Evolutionary conservation across 208 protist genomes (phyloP), one percentile per base, ranked within the genome.

Genomic region (Blechomonas ayalai): DNA sequence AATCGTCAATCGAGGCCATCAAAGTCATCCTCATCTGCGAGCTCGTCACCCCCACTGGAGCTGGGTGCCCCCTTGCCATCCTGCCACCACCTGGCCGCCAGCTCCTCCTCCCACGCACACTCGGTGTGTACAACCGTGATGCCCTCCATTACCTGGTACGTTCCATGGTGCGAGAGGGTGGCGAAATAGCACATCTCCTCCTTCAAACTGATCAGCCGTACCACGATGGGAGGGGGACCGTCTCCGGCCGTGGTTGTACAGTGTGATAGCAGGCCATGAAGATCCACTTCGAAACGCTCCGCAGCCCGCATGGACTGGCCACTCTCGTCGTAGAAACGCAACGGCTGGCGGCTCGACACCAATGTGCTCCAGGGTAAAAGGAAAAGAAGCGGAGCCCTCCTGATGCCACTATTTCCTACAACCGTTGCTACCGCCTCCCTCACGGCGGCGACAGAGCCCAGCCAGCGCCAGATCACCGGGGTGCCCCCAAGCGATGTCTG

Each of bases 321-420:
- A 40, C 81, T 76, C 52, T 93, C 85, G 54, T 93, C 85, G 42
- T 93, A 93, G n/a, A 93, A 40, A 13, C 81, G 69, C 15, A 84
- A 44, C 4, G 67, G 74, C 44, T 88, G 75, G 22, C 70, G 68
- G 24, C 67, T 70, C 12, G 52, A 32, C 6, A 75, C 80, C 19
- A 83, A 42, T 10, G 81, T 82, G 7, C 59, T 79, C 77, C 79
- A 93, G 28, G 85, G 85, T 26, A 93, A 53, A 9, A 93, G 58
- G 20, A 74, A 73, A 28, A 52, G 45, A 24, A n/a, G 32, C 45
- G 38, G 12, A 28, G 25, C 25, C 43, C 13, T n/a, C 18, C 8
- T 34, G 12, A 25, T 37, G 40, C 19, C 19, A 1, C 25, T 10
- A 24, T 10, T 44, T 34, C n/a, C 40, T 7, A n/a, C 22, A 49